Conservation (phyloP, 768 basidiomycete genomes). For the Hericium rajendrae region DNA sequence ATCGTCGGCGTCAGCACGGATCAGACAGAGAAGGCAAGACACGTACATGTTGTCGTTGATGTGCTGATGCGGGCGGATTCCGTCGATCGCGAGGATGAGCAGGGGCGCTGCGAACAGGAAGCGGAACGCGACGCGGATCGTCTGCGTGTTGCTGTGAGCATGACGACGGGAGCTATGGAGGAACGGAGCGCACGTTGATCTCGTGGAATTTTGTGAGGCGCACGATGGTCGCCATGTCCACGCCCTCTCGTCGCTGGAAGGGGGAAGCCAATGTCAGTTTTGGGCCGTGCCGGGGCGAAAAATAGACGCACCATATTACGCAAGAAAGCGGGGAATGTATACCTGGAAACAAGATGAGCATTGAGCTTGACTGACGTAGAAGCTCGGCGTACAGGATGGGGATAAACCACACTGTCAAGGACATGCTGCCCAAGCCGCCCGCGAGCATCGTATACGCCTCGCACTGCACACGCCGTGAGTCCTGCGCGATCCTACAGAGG, state of each 20-base stretch:
- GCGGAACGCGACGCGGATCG: slow-evolving; percentile 62
- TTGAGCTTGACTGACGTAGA: slow-evolving; percentile 1
- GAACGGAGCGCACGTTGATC: slow-evolving; percentile 50
- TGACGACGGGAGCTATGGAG: neutral
- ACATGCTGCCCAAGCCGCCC: slow-evolving; percentile 60
- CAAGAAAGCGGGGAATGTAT: slow-evolving; percentile 60
- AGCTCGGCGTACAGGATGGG: slow-evolving; percentile 46
- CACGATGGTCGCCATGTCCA: slow-evolving; percentile 56
- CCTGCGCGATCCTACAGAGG: neutral
- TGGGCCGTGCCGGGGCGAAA: neutral
- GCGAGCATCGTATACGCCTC: slow-evolving; percentile 63
- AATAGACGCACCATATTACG: slow-evolving; percentile 39
- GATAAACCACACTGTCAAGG: slow-evolving; percentile 64
- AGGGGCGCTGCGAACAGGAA: slow-evolving; percentile 61
- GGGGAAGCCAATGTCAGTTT: neutral
- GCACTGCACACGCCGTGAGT: slow-evolving; percentile 32
- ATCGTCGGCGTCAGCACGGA: too few species aligned
- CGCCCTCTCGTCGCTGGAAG: slow-evolving; percentile 46
- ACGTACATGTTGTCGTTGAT: slow-evolving; percentile 53
- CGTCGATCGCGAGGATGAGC: slow-evolving; percentile 60
- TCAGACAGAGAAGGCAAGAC: slow-evolving; percentile 8
- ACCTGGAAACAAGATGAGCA: slow-evolving; percentile 26
- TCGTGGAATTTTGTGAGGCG: slow-evolving; percentile 76
- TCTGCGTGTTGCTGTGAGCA: slow-evolving; percentile 27
- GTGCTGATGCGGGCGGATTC: slow-evolving; percentile 48